Base-by-base conservation (phyloP, 345 rosid genomes). In the Eucalyptus grandis region DNA sequence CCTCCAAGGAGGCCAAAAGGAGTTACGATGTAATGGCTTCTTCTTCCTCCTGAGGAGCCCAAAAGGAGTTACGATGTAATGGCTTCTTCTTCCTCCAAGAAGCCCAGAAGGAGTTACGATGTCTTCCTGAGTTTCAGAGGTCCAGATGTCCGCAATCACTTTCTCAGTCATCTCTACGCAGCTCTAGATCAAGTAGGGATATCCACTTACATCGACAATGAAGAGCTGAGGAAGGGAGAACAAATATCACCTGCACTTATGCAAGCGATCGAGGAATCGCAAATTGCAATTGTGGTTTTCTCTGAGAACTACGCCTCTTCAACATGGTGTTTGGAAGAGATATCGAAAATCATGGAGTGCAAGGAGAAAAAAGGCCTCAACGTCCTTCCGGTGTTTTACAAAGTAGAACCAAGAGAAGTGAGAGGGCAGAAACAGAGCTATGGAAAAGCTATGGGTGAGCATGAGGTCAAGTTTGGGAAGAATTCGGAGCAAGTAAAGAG, bases 281-380 rank as follows among this genome's bases (percentile, higher is more conserved):
- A 5, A 31, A 65, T n/a, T 0, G 21, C 77, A 0, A 0, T 65
- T 0, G 17, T 65, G 19, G 37, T 65, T 65, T 65, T 65, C 77
- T 65, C 77, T 9, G 9, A n/a, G 37, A 7, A 65, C 6, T 65
- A n/a, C 3, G 77, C 77, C 37, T 65, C 40, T 7, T 65, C 77
- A 2, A 0, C 21, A 4, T 65, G 77, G 77, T 65, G 77, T 65
- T 65, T 65, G 77, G 37, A n/a, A 1, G 77, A 65, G 37, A 0
- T 65, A 15, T 8, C 21, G 19, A 7, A n/a, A 30, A 65, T 65
- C 77, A 65, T 65, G 77, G 40, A 54, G 27, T 54, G 60, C 27
- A 21, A 8, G 11, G 26, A 54, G 27, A 0, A 54, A 22, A 54
- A 22, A 8, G 60, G 60, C 27, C 60, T 54, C 60, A 19, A 1